Evolutionary conservation across 768 basidiomycete genomes (phyloP).

Genomic region (Glaciozyma martinii): DNA sequence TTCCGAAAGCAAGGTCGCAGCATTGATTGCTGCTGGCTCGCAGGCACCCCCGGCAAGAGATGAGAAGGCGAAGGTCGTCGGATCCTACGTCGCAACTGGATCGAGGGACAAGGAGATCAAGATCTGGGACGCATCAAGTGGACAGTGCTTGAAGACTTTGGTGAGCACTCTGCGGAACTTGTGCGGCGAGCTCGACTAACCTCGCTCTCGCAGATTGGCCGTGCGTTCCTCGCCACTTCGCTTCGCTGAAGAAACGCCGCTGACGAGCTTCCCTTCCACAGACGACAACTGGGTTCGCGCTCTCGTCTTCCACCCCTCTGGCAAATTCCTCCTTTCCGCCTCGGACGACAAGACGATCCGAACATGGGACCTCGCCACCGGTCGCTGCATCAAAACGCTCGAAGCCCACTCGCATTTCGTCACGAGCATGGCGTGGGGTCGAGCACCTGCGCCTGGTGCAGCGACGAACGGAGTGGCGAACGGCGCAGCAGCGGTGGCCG

Average conservation of each 20-base stretch:
- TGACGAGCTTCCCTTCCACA: conserved; percentile 10
- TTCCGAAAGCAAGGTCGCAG: too few species aligned
- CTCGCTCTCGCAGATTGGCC: conserved; percentile 7
- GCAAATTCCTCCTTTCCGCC: conserved; percentile 80
- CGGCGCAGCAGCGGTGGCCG: conserved; percentile 15
- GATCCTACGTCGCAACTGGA: conserved; percentile 63
- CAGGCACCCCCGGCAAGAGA: conserved; percentile 48
- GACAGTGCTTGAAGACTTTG: conserved; percentile 68
- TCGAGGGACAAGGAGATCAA: conserved; percentile 86
- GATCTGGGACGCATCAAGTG: conserved; percentile 76
- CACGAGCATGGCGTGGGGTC: conserved; percentile 35
- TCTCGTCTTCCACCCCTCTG: conserved; percentile 78
- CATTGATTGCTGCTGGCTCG: not conserved
- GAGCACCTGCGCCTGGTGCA: conserved; percentile 14
- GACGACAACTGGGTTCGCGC: conserved; percentile 85
- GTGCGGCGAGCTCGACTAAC: not conserved
- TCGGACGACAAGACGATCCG: conserved; percentile 87
- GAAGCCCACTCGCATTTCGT: conserved; percentile 66
- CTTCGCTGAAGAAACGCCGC: not conserved
- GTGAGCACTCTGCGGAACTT: conserved; percentile 42
- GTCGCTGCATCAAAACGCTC: conserved; percentile 74
- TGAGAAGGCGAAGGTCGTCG: conserved; percentile 40
- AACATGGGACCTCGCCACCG: conserved; percentile 79
- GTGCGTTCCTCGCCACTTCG: not conserved
- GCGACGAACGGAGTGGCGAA: conserved; percentile 15